Evolutionary conservation across 306 rosid species (phyloP), one percentile per base, ranked within the genome.

Genomic region (Psophocarpus tetragonolobus): DNA sequence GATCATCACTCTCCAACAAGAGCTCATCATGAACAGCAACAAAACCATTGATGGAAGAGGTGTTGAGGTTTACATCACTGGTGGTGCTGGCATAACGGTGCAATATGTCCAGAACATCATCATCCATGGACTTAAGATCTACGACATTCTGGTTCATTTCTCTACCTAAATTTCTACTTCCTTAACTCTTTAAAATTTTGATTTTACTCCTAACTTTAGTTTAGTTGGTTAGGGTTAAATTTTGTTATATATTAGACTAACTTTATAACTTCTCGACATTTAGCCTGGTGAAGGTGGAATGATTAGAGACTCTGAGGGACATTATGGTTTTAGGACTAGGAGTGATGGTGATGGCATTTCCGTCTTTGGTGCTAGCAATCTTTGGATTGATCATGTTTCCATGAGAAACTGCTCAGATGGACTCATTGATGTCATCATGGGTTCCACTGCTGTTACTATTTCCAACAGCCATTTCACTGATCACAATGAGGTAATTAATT

Each of bases 271-370:
- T n/a, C n/a, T n/a, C n/a, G n/a, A n/a, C n/a, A n/a, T n/a, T n/a
- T n/a, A n/a, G n/a, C n/a, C n/a, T n/a, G n/a, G 78, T 29, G 4
- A 0, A 0, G 96, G 98, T 30, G 98, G 98, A 0, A 0, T 38
- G 36, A 81, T 91, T 38, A 82, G 80, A 53, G 98, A 94, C 38
- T 62, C 88, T 1, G 82, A 54, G 4, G 14, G 3, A 4, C 97
- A 94, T 68, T 38, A 45, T 11, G 98, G 98, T 21, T 1, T 71
- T 0, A 88, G 98, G 73, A 90, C 93, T 0, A 3, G 0, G 65
- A 91, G 96, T 33, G 98, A 94, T 14, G 97, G 98, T 8, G 98
- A 91, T 24, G 97, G 94, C 0, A 91, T 91, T 70, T 91, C 98
- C 54, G 82, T 94, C 81, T 94, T 85, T 18, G 90, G 94, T 14